A percentile compares a stretch with the other conserved stretches of the same genome.
phyloP scores from a whole-genome alignment of 2,329 filamentous ascomycete species.

The Fusarium tupiense region DNA sequence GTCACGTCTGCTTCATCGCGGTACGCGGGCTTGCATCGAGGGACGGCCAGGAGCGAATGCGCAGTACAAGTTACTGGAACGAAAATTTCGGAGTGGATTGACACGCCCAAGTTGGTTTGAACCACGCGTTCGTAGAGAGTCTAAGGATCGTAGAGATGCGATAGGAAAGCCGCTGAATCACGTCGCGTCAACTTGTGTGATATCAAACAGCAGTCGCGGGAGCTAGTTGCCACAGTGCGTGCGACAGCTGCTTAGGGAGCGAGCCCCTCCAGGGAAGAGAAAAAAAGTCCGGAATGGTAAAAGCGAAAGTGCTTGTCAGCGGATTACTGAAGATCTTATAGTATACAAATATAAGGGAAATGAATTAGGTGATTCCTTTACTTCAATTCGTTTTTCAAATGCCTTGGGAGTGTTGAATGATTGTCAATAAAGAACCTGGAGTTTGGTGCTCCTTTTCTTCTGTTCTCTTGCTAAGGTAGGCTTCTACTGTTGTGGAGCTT shows the following conservation, averaged over 20 bases:
- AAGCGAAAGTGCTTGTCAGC: neutral
- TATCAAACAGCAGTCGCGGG: slow-evolving; percentile 40
- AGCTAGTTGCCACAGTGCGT: slow-evolving; percentile 45
- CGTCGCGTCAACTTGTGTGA: slow-evolving; percentile 39
- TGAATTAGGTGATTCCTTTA: neutral
- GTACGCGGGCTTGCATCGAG: slow-evolving; percentile 36
- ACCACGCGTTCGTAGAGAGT: slow-evolving; percentile 16
- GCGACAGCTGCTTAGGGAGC: slow-evolving; percentile 26
- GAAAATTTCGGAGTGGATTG: neutral
- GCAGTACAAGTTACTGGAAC: neutral
- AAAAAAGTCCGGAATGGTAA: neutral
- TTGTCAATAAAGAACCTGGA: neutral
- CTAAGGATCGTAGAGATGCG: slow-evolving; percentile 14
- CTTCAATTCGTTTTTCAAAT: neutral
- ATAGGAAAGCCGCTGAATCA: slow-evolving; percentile 20
- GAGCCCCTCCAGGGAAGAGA: neutral
- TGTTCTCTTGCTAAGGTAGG: neutral
- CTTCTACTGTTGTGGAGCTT: neutral
- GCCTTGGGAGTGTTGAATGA: neutral
- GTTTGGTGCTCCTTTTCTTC: neutral
- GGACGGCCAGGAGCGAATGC: slow-evolving; percentile 2
- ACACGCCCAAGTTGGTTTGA: neutral
- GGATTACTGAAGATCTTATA: neutral
- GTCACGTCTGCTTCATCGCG: slow-evolving; percentile 41
- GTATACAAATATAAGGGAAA: neutral